phyloP scores from a whole-genome alignment of 2,329 filamentous ascomycete species.

The Neonectria coccinea region DNA sequence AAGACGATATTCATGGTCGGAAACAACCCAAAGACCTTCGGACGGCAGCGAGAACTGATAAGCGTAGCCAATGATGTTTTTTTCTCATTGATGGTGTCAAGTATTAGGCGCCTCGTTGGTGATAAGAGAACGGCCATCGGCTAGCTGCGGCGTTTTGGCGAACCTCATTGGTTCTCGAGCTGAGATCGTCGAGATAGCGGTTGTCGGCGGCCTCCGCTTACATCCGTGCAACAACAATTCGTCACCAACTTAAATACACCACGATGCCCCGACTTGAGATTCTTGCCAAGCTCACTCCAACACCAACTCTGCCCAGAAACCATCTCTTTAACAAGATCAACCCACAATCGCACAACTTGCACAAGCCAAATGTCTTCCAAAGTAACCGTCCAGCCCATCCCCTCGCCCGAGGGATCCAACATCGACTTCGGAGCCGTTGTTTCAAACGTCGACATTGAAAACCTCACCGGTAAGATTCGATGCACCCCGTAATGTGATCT shows the following conservation, averaged over 20 bases:
- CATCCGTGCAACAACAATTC: background rate
- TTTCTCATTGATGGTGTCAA: background rate
- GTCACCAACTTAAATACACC: conserved; percentile 11
- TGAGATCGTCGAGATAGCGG: conserved; percentile 17
- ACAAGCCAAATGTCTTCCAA: conserved; percentile 37
- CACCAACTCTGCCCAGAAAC: background rate
- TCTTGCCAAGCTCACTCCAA: background rate
- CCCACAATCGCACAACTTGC: background rate
- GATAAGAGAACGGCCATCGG: conserved; percentile 17
- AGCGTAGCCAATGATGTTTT: background rate
- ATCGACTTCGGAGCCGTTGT: conserved; percentile 73
- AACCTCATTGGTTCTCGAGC: conserved; percentile 6
- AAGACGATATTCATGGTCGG: conserved; percentile 1
- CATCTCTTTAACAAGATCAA: background rate
- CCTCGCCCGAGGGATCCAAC: conserved; percentile 50
- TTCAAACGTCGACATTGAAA: conserved; percentile 69
- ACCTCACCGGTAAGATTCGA: conserved; percentile 66
- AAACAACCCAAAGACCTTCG: conserved; percentile 3
- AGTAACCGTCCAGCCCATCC: conserved; percentile 54
- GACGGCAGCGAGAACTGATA: conserved; percentile 2
- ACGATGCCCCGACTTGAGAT: background rate
- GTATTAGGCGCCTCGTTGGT: background rate
- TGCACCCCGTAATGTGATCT: background rate
- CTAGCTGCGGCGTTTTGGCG: background rate
- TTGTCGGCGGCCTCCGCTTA: conserved; percentile 23